Evolutionary conservation across 2,329 filamentous ascomycete genomes (phyloP), one percentile per base, ranked within the genome.

Genomic region (Cryphonectria naterciae): DNA sequence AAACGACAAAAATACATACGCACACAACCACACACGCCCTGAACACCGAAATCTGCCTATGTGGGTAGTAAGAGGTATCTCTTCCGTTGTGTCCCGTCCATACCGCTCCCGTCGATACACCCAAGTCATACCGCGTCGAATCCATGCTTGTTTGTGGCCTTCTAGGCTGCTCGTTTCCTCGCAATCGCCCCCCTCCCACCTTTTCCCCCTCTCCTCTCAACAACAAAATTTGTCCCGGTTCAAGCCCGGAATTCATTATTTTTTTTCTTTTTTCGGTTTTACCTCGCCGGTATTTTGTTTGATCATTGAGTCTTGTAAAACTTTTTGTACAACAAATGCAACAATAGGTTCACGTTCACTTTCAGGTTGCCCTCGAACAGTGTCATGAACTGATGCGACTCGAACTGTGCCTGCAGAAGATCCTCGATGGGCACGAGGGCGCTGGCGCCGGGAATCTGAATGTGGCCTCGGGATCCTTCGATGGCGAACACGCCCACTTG

Each of bases 271-370:
- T 41, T 4, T 35, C 15, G 41, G n/a, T 41, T n/a, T 37, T 35
- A 19, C 17, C 37, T 17, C 52, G 56, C 28, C 46, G 15, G 32
- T 32, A 28, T 62, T 25, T 28, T 10, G 15, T 58, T 63, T 67
- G 62, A 66, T 82, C 83, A 90, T 77, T 91, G 89, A 72, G 90
- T 91, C 73, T 89, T 85, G 80, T 99, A 99, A 82, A 99, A 99
- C 87, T 99, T 99, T 88, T 97, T 97, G 86, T 98, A 98, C 76
- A 99, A 88, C 81, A 98, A 85, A 86, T 99, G 96, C 85, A 99
- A 86, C 83, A 99, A 89, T 78, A 99, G 82, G 84, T 99, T 99
- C 78, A 99, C 96, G 81, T 98, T 98, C 78, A 99, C 88, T 82
- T 92, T 91, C 79, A 98, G 86, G 74, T 87, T 88, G 68, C 91